These are phyloP conservation scores for Sugiyamaella paludigena DNA, from an alignment of 1,139 yeast genomes.

Conservation along the genomic window DNA sequence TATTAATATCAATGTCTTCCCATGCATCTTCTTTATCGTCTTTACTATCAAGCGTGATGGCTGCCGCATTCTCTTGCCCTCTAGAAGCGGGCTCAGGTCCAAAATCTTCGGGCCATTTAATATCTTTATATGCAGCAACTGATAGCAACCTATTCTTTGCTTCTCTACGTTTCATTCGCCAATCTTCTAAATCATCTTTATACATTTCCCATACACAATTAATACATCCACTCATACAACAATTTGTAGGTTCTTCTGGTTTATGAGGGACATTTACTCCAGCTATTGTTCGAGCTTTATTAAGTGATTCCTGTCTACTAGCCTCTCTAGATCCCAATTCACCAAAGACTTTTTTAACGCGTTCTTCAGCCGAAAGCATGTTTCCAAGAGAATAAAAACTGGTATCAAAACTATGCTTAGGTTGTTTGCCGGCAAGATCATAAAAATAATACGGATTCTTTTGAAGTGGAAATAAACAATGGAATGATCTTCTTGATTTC, in stretches of 20 bases:
- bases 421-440: constrained; percentile 32
- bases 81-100: constrained; percentile 62
- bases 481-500: constrained; percentile 9
- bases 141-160: constrained; percentile 56
- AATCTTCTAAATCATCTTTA: constrained; percentile 81
- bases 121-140: constrained; percentile 24
- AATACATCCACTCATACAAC: constrained; percentile 97
- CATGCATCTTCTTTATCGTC: constrained; percentile 46
- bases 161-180: constrained; percentile 58
- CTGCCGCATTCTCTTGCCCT: constrained; percentile 2
- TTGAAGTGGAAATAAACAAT: not conserved
- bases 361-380: constrained; percentile 19
- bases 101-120: constrained; percentile 76
- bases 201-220: constrained; percentile 96
- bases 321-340: constrained; percentile 39
- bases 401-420: constrained; percentile 30
- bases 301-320: constrained; percentile 32
- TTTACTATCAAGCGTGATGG: constrained; percentile 9
- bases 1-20: constrained; percentile 71
- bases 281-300: constrained; percentile 45
- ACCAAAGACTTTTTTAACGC: constrained; percentile 36
- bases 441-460: constrained; percentile 38
- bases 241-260: constrained; percentile 90
- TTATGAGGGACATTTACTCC: constrained; percentile 75
- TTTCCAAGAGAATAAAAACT: constrained; percentile 19